These are phyloP conservation scores for Torulaspora gathmanii DNA, from an alignment of 805 yeast genomes.

Conservation along the genomic window DNA sequence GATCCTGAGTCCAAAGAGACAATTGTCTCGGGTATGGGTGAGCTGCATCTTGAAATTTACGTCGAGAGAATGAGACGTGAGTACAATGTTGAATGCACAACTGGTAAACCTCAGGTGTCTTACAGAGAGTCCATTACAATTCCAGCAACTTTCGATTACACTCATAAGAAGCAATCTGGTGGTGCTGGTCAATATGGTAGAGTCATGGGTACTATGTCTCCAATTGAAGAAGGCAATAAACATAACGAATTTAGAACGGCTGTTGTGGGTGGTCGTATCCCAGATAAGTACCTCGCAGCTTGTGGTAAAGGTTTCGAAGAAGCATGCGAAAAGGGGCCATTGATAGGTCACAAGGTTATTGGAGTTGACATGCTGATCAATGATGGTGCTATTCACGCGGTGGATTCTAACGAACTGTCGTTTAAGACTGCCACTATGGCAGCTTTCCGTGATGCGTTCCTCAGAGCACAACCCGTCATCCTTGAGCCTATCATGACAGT, in stretches of 20 bases:
- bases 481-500: constrained; percentile 96
- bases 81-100: constrained; percentile 88
- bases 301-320: constrained; percentile 96
- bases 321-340: constrained; percentile 91
- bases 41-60: constrained; percentile 91
- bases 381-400: constrained; percentile 97
- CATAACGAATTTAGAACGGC: constrained; percentile 77
- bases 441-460: constrained; percentile 89
- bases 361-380: constrained; percentile 90
- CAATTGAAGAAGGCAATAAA: constrained; percentile 47
- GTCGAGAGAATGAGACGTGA: constrained; percentile 98
- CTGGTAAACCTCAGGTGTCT: constrained; percentile 97
- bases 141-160: constrained; percentile 77
- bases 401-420: constrained; percentile 93
- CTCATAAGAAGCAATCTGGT: constrained; percentile 97
- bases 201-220: constrained; percentile 77
- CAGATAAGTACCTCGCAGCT: constrained; percentile 90
- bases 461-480: constrained; percentile 77
- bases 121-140: constrained; percentile 87
- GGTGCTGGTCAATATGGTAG: constrained; percentile 99
- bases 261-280: constrained; percentile 94
- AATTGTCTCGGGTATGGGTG: constrained; percentile 94
- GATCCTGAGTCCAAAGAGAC: constrained; percentile 92
- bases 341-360: constrained; percentile 88
- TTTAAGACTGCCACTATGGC: constrained; percentile 88